Base-by-base conservation (phyloP, 305 asterid genomes). In the Nicotiana rustica region DNA sequence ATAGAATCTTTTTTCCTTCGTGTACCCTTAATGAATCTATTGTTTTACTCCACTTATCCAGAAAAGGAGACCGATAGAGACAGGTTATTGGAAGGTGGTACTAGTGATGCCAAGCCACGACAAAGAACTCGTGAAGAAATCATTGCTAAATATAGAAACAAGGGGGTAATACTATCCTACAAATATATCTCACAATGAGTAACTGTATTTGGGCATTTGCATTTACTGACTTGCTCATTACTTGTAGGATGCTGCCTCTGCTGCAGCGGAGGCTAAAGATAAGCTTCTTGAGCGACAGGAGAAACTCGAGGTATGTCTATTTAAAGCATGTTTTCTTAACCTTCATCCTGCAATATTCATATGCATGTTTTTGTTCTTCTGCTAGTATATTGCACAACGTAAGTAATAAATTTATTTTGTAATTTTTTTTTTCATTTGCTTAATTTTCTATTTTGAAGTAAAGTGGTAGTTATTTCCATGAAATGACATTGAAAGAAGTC, bases 271-370 rank as follows among this genome's bases (percentile, higher is more conserved):
- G 86, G 98, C 98, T 64, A 95, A 86, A 89, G 91, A 96, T 76
- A 95, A 97, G 87, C 99, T 97, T 64, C 60, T 93, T 66, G 98
- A 95, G 85, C 97, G 97, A 61, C 82, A 81, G 87, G 97, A 94
- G 91, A 96, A 95, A 86, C 98, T 96, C 47, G 97, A 96, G 96
- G 98, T 95, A 87, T 82, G 76, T 67, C 66, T 80, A 35, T 55
- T 80, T 83, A 52, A 81, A 82, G 57, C 76, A 81, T 80, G 66
- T 29, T 60, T 25, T 14, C 15, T 29, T 4, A 38, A 10, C 10
- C 60, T 60, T 38, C 80, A 65, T 57, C 13, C 67, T 56, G 80
- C 65, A 55, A 29, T 76, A 29, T 75, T 57, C 47, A 25, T 14
- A 7, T 52, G 44, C 65, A 25, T 25, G 13, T 25, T 49, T 47